These are phyloP conservation scores for Venturia asperata DNA, from an alignment of 2,329 filamentous ascomycete species.

Conservation along the genomic window DNA sequence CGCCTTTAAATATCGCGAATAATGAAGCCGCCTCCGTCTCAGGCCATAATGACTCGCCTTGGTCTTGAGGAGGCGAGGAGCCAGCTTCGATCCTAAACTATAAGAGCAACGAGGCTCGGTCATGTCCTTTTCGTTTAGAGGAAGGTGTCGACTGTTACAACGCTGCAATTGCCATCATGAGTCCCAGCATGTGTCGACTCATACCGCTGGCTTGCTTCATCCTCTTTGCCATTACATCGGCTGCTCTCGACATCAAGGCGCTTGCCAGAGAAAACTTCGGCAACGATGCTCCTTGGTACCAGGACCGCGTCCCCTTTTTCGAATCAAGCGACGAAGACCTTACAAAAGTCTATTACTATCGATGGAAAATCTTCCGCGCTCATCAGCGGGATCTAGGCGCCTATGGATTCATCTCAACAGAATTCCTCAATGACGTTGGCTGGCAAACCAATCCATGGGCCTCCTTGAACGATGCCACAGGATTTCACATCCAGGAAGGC, in stretches of 20 bases:
- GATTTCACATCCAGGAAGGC: conserved; percentile 39
- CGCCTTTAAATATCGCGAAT: not conserved
- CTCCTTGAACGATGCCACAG: conserved; percentile 39
- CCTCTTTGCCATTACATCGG: not conserved
- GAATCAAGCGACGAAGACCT: conserved; percentile 34
- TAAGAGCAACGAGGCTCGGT: not conserved
- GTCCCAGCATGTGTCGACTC: not conserved
- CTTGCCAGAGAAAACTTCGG: conserved; percentile 33
- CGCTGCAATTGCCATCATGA: not conserved
- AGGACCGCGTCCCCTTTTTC: conserved; percentile 35
- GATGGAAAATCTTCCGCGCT: conserved; percentile 39
- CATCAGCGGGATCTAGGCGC: conserved; percentile 40
- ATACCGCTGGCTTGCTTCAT: not conserved
- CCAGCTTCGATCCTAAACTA: not conserved
- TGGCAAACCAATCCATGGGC: conserved; percentile 40
- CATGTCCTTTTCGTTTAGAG: not conserved
- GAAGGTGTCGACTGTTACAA: not conserved
- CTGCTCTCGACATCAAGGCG: conserved; percentile 25
- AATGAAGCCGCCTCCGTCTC: not conserved
- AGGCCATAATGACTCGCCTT: not conserved
- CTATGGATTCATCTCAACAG: conserved; percentile 39
- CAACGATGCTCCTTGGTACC: conserved; percentile 38
- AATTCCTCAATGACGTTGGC: conserved; percentile 39
- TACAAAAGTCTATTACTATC: conserved; percentile 41
- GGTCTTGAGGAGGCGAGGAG: not conserved